phyloP scores from a whole-genome alignment of 2,329 filamentous ascomycete species.

The Exophiala aquamarina region DNA sequence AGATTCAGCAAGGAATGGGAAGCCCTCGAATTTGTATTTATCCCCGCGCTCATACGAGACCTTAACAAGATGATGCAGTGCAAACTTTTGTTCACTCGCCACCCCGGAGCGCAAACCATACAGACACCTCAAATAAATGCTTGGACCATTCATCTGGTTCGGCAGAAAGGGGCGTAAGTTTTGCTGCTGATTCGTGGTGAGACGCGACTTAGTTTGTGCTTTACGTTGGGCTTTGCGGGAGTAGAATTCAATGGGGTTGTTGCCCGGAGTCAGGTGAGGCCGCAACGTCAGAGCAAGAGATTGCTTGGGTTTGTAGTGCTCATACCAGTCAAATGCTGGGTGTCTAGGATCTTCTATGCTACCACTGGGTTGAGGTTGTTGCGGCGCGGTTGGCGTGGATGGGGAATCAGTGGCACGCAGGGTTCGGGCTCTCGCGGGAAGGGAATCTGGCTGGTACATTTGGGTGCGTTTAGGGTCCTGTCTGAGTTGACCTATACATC shows the following conservation, averaged over 20 bases:
- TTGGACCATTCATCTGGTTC: constrained; percentile 69
- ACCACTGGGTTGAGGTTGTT: constrained; percentile 36
- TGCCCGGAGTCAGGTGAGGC: constrained; percentile 72
- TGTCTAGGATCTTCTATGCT: constrained; percentile 51
- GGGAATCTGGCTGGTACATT: constrained; percentile 79
- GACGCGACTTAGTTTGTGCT: constrained; percentile 9
- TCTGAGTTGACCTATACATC: constrained; percentile 50
- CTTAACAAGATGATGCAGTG: constrained; percentile 88
- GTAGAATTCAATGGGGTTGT: constrained; percentile 68
- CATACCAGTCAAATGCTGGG: constrained; percentile 42
- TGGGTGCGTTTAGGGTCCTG: constrained; percentile 83
- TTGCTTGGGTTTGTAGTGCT: constrained; percentile 68
- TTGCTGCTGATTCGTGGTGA: constrained; percentile 16
- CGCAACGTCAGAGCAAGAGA: constrained; percentile 66
- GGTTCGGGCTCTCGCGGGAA: constrained; percentile 58
- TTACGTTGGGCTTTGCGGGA: constrained; percentile 45
- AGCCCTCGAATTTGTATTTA: constrained; percentile 93
- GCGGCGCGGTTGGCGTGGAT: constrained; percentile 22
- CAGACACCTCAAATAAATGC: constrained; percentile 87
- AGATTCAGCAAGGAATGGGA: constrained; percentile 82
- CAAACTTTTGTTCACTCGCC: constrained; percentile 83
- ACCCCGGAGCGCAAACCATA: constrained; percentile 79
- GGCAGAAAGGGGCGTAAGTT: constrained; percentile 18
- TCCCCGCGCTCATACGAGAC: constrained; percentile 94
- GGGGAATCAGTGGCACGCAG: constrained; percentile 53